Percentiles rank a stretch among this genome's conserved stretches.
phyloP scores from a whole-genome alignment of 2,329 filamentous ascomycete genomes.

The Colletotrichum brevisporum region DNA sequence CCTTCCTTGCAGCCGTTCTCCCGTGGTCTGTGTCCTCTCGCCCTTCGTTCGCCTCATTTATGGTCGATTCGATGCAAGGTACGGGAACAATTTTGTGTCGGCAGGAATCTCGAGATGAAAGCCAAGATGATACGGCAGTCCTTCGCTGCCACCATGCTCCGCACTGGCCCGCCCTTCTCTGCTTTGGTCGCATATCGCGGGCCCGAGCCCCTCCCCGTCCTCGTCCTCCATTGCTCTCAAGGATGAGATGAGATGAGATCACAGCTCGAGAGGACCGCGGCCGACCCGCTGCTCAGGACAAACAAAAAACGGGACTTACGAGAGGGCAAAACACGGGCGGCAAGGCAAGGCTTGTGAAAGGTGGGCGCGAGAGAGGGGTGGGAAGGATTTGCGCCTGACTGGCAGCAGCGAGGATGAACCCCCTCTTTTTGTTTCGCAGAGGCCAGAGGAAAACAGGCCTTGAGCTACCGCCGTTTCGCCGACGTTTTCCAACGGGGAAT shows the following conservation, averaged over 20 bases:
- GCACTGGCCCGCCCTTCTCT: slow-evolving; percentile 20
- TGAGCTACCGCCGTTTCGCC: slow-evolving; percentile 18
- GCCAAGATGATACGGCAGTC: slow-evolving; percentile 24
- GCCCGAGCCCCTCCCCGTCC: not conserved
- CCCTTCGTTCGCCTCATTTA: slow-evolving; percentile 38
- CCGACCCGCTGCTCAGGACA: slow-evolving; percentile 41
- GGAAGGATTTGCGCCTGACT: slow-evolving; percentile 35
- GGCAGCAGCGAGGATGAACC: slow-evolving; percentile 2
- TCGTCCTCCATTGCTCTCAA: slow-evolving; percentile 4
- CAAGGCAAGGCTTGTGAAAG: slow-evolving; percentile 57
- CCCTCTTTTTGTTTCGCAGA: slow-evolving; percentile 18
- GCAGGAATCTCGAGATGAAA: slow-evolving; percentile 20
- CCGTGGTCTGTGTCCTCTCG: slow-evolving; percentile 41
- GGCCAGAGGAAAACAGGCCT: slow-evolving; percentile 1
- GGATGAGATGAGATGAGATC: slow-evolving; percentile 39
- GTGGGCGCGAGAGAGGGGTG: slow-evolving; percentile 42
- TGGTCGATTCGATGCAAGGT: slow-evolving; percentile 38
- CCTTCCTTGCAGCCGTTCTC: slow-evolving; percentile 41
- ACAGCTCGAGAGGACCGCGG: slow-evolving; percentile 42
- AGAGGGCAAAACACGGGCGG: slow-evolving; percentile 48
- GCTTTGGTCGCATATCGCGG: slow-evolving; percentile 36
- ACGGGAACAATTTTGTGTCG: slow-evolving; percentile 23
- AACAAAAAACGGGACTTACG: slow-evolving; percentile 31
- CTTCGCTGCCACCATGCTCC: slow-evolving; percentile 22
- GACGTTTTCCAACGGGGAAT: slow-evolving; percentile 29